Percentiles rank a stretch among this genome's conserved stretches.
Conservation (phyloP, 345 rosid genomes). For the Draba incana region DNA sequence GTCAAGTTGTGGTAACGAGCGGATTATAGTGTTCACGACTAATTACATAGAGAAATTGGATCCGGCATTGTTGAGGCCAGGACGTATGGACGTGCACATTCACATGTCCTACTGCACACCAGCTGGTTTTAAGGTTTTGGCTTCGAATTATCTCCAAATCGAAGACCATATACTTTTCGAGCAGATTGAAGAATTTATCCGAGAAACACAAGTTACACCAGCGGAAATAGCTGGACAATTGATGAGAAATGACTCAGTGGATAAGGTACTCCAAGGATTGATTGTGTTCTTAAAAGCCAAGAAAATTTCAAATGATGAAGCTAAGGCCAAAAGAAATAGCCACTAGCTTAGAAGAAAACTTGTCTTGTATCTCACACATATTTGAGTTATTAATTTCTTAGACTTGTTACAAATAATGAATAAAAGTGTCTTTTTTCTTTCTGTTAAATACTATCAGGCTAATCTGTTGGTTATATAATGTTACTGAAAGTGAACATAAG, state of each 20-base stretch:
- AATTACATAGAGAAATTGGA: slow-evolving; percentile 65
- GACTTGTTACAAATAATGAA: no score
- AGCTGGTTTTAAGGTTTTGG: slow-evolving; percentile 44
- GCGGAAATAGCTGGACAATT: slow-evolving; percentile 58
- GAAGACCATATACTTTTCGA: slow-evolving; percentile 38
- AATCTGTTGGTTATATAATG: no score
- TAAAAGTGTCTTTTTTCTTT: no score
- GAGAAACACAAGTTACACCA: slow-evolving; percentile 41
- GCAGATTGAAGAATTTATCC: slow-evolving; percentile 43
- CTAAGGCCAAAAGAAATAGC: not conserved
- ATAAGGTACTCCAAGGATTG: slow-evolving; percentile 40
- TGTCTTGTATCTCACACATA: not conserved
- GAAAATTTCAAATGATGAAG: slow-evolving; percentile 26
- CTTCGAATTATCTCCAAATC: slow-evolving; percentile 48
- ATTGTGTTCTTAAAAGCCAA: slow-evolving; percentile 40
- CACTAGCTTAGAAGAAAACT: not conserved
- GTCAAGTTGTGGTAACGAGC: slow-evolving; percentile 68
- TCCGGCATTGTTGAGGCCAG: slow-evolving; percentile 63
- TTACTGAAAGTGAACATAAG: no score
- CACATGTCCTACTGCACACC: slow-evolving; percentile 64
- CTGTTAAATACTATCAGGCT: no score
- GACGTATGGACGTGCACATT: slow-evolving; percentile 73
- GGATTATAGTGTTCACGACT: slow-evolving; percentile 72
- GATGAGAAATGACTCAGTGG: slow-evolving; percentile 49
- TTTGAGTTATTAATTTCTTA: no score